Base-by-base conservation (phyloP, 2,329 filamentous ascomycete species). In the Alternaria burnsii region DNA sequence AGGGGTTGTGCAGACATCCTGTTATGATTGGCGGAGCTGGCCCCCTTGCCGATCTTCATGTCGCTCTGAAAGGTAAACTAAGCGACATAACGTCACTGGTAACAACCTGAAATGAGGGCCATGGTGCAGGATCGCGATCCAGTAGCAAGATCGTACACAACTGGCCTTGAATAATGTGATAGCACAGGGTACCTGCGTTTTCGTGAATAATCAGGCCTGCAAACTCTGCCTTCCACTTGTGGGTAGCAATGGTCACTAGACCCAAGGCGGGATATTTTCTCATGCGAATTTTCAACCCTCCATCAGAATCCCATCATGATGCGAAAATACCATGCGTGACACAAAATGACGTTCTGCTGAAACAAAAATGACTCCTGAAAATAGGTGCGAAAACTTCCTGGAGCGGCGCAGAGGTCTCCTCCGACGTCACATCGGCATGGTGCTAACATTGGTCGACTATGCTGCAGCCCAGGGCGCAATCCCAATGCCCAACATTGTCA, bases 41-140 rank as follows among this genome's bases (percentile, higher is more conserved):
- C 50, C 55, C 56, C 63, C 51, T 68, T 58, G 64, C 59, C 51
- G 66, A 71, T 74, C 61, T 41, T 61, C 61, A 54, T 55, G 40
- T 53, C 28, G 38, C 55, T 26, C 24, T 46, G 58, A 52, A 56
- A 42, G 61, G 63, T 52, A 44, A 52, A 63, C 66, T 63, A 70
- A 73, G 67, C 52, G 48, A 62, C 53, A 71, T 59, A 68, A 70
- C 74, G 74, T 76, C 74, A 76, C 69, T n/a, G 58, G 61, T 36
- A 59, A 57, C 47, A 57, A 57, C 50, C 56, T 58, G 28, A 41
- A 51, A 47, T 63, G 59, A 62, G 59, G 62, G 59, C 57, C 57
- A 64, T 48, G 52, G 59, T 36, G 55, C 63, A 64, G 59, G 57
- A 71, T 74, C 68, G 68, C 62, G 70, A 76, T 74, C 69, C 36